These are phyloP conservation scores for Hermanozyma aechmeae DNA, from an alignment of 805 yeast species.

Conservation along the genomic window DNA sequence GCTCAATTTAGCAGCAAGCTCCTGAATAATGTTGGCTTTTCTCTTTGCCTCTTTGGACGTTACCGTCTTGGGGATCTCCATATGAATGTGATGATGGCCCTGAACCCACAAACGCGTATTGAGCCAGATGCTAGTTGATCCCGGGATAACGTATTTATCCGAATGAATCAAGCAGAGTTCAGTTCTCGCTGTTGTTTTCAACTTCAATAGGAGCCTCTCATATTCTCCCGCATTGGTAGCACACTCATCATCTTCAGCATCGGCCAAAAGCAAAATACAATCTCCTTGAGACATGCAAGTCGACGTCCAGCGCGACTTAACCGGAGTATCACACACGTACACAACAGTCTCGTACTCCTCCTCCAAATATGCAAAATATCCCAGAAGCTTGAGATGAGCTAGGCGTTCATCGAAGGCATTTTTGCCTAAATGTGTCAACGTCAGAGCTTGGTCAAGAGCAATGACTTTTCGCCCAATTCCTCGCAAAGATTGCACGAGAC, in stretches of 20 bases:
- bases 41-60: slow-evolving; percentile 9
- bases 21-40: slow-evolving; percentile 19
- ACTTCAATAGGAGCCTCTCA: slow-evolving; percentile 64
- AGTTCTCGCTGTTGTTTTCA: slow-evolving; percentile 77
- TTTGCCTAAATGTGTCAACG: slow-evolving; percentile 72
- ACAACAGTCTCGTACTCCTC: slow-evolving; percentile 82
- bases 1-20: slow-evolving; percentile 26
- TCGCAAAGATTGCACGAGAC: slow-evolving; percentile 60
- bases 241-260: slow-evolving; percentile 52
- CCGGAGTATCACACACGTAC: slow-evolving; percentile 79
- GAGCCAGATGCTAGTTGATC: slow-evolving; percentile 78
- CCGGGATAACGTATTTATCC: slow-evolving; percentile 74
- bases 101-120: slow-evolving; percentile 84
- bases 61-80: slow-evolving; percentile 29
- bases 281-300: slow-evolving; percentile 95
- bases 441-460: slow-evolving; percentile 74
- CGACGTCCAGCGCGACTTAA: slow-evolving; percentile 79
- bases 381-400: slow-evolving; percentile 76
- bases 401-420: slow-evolving; percentile 83
- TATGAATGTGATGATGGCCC: slow-evolving; percentile 85
- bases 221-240: slow-evolving; percentile 75
- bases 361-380: slow-evolving; percentile 85
- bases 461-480: slow-evolving; percentile 66
- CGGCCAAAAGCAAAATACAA: slow-evolving; percentile 82
- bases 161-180: slow-evolving; percentile 81